These are phyloP conservation scores for Prunella vulgaris DNA, from an alignment of 257 asterid species.

Conservation along the genomic window DNA sequence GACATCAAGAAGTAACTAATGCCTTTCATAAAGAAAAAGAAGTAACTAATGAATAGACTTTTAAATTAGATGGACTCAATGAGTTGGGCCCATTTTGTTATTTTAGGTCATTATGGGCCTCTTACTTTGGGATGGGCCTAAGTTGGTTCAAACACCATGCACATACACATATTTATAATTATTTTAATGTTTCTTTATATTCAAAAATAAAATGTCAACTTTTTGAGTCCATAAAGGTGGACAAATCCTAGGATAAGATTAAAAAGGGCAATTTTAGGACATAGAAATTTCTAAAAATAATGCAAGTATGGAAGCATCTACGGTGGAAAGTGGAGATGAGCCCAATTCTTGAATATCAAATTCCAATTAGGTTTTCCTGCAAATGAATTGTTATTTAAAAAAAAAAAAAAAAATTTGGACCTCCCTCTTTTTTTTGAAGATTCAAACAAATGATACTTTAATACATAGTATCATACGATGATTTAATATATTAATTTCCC, in stretches of 20 bases:
- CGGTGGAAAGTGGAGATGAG: slow-evolving; percentile 29
- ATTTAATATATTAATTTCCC: slow-evolving; percentile 11
- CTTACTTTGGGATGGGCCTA: neutral
- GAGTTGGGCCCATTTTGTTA: neutral
- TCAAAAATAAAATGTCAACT: neutral
- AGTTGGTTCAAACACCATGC: neutral
- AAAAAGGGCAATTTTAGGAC: neutral
- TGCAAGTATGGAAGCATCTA: slow-evolving; percentile 13
- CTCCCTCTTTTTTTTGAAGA: neutral
- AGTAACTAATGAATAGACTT: neutral
- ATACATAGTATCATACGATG: neutral
- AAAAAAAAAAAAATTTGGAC: neutral
- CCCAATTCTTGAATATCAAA: slow-evolving; percentile 31
- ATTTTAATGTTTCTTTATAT: neutral
- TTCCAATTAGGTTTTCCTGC: slow-evolving; percentile 36
- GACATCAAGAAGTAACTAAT: no score
- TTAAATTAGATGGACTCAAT: neutral
- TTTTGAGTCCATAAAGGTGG: neutral
- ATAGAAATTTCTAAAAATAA: neutral
- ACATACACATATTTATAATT: neutral
- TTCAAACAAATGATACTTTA: neutral
- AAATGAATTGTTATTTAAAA: slow-evolving; percentile 11
- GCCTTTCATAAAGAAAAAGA: no score
- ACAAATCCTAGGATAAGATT: neutral
- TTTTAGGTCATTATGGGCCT: neutral